Conservation (phyloP, 805 yeast species). For the Candida mattraensis region DNA sequence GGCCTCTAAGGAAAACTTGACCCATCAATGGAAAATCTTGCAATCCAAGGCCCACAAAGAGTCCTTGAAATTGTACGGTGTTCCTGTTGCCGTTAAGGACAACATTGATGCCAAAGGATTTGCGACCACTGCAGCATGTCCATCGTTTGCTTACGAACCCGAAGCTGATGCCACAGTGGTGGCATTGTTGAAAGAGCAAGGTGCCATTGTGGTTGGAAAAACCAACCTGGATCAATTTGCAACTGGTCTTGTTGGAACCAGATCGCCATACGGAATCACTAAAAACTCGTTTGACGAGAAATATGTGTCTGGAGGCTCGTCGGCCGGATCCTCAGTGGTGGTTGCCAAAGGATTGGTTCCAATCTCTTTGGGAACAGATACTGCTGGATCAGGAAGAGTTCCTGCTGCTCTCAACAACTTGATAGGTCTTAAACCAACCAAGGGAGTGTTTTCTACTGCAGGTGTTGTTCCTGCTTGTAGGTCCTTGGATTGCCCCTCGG, state of each 20-base stretch:
- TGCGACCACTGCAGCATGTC: constrained; percentile 94
- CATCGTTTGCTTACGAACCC: constrained; percentile 73
- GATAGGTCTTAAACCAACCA: constrained; percentile 90
- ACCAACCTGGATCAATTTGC: constrained; percentile 97
- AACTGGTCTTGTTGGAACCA: constrained; percentile 92
- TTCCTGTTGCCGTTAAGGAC: constrained; percentile 93
- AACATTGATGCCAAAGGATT: constrained; percentile 86
- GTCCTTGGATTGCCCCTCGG: constrained; percentile 88
- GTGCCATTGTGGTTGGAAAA: constrained; percentile 92
- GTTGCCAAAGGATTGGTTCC: constrained; percentile 92
- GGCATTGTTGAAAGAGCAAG: constrained; percentile 70
- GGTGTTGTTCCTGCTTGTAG: constrained; percentile 99
- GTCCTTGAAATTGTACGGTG: constrained; percentile 79
- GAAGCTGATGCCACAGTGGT: constrained; percentile 75
- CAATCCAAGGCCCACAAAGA: constrained; percentile 58
- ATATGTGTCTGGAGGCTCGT: constrained; percentile 93
- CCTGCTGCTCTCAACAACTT: constrained; percentile 94
- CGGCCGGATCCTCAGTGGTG: constrained; percentile 92
- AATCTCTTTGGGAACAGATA: constrained; percentile 88
- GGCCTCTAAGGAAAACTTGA: constrained; percentile 58
- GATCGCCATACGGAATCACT: constrained; percentile 93
- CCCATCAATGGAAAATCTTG: constrained; percentile 75
- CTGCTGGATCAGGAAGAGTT: constrained; percentile 98
- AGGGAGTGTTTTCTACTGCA: constrained; percentile 77
- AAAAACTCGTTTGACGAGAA: constrained; percentile 71